Evolutionary conservation across 139 green algal species (phyloP).

Genomic region (Asterochloris erici): DNA sequence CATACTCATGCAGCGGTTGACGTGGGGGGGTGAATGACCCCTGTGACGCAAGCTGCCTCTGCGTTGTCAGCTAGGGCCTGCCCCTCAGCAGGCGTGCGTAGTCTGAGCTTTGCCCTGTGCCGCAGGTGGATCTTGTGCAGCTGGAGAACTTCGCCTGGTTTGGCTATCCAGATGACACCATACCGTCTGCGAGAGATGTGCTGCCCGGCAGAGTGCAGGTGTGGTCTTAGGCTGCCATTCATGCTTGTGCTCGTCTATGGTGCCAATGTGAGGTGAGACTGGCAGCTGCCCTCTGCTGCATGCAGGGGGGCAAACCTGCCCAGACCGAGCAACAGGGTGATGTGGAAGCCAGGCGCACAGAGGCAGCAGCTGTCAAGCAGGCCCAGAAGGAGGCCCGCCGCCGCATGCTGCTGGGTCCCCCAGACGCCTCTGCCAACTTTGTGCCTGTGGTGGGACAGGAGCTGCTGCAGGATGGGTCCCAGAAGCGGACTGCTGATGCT

Average conservation of each 20-base stretch:
- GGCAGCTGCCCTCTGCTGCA: too few species aligned
- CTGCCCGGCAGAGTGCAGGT: conserved; percentile 51
- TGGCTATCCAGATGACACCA: conserved; percentile 80
- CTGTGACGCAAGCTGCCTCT: not conserved
- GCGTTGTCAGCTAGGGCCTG: not conserved
- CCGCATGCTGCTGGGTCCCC: not conserved
- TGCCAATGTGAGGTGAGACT: too few species aligned
- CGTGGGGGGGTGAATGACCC: not conserved
- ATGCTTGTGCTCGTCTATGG: too few species aligned
- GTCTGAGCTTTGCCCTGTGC: not conserved
- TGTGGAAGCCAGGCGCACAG: not conserved
- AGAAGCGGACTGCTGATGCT: too few species aligned
- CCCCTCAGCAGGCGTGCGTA: not conserved
- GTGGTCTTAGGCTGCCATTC: not conserved
- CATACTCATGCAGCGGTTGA: not conserved
- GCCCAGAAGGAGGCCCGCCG: not conserved
- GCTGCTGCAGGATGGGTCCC: too few species aligned
- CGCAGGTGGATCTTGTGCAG: conserved; percentile 60
- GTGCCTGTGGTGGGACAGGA: conserved; percentile 8
- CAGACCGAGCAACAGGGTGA: not conserved
- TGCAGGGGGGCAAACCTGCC: too few species aligned
- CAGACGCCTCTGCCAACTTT: conserved; percentile 20
- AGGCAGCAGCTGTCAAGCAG: not conserved
- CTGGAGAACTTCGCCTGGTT: conserved; percentile 75
- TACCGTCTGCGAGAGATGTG: conserved; percentile 53